These are phyloP conservation scores for Ogataea populi-albae DNA, from an alignment of 805 yeast genomes.

Conservation along the genomic window DNA sequence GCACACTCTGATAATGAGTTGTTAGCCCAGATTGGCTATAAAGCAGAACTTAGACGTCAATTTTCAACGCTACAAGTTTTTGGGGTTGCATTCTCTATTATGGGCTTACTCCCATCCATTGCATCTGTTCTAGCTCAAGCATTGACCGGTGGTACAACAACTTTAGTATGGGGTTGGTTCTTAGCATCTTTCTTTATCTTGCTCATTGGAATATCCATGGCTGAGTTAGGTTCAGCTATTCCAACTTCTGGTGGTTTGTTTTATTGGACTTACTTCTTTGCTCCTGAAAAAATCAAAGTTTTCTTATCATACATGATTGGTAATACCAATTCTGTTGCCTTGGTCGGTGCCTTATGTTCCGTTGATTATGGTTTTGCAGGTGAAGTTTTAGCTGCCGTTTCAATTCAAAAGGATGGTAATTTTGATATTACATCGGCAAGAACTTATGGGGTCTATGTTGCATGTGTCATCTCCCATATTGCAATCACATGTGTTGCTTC, in stretches of 20 bases:
- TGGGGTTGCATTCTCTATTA: slow-evolving; percentile 61
- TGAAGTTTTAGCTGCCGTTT: slow-evolving; percentile 43
- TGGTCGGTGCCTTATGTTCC: slow-evolving; percentile 41
- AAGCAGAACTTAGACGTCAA: slow-evolving; percentile 59
- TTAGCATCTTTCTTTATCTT: slow-evolving; percentile 48
- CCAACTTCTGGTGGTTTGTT: slow-evolving; percentile 66
- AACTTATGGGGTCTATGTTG: slow-evolving; percentile 45
- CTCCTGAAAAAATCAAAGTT: slow-evolving; percentile 37
- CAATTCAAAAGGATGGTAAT: slow-evolving; percentile 37
- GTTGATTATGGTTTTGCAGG: slow-evolving; percentile 44
- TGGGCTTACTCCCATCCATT: slow-evolving; percentile 63
- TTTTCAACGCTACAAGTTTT: slow-evolving; percentile 57
- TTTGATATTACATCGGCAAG: slow-evolving; percentile 38
- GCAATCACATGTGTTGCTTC: slow-evolving; percentile 38
- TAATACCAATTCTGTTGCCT: slow-evolving; percentile 42
- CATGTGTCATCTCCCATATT: slow-evolving; percentile 39
- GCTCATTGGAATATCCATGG: slow-evolving; percentile 54
- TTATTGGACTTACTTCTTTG: slow-evolving; percentile 46
- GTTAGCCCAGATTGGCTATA: slow-evolving; percentile 57
- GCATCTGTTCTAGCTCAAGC: slow-evolving; percentile 56
- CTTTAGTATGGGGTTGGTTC: slow-evolving; percentile 52
- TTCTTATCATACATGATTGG: slow-evolving; percentile 43
- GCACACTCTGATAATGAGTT: slow-evolving; percentile 32
- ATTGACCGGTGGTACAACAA: slow-evolving; percentile 56
- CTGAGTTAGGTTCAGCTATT: slow-evolving; percentile 58